A percentile compares a stretch with the other conserved stretches of the same genome.
Conservation (phyloP, 2,329 filamentous ascomycete genomes). For the Myriosclerotinia duriaeana region DNA sequence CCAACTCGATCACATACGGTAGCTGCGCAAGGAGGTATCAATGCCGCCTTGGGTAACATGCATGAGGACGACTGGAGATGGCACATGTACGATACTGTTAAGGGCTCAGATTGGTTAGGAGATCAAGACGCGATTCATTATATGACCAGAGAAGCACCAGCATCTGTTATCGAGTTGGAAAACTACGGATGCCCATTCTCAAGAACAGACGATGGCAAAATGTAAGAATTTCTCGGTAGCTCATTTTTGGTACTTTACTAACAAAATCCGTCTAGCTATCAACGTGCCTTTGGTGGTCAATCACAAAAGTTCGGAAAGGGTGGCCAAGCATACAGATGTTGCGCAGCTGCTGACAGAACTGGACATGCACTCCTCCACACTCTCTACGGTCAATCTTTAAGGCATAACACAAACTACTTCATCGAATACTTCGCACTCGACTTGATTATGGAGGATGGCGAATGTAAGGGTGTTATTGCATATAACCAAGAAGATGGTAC, state of each 20-base stretch:
- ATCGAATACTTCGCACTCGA: slow-evolving; percentile 52
- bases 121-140: slow-evolving; percentile 98
- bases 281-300: slow-evolving; percentile 50
- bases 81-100: slow-evolving; percentile 99
- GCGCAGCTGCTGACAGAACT: slow-evolving; percentile 44
- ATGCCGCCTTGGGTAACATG: slow-evolving; percentile 64
- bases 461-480: slow-evolving; percentile 47
- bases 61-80: slow-evolving; percentile 98
- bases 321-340: slow-evolving; percentile 47
- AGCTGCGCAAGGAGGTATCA: slow-evolving; percentile 66
- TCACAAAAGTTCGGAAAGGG: slow-evolving; percentile 49
- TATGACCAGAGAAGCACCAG: slow-evolving; percentile 93
- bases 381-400: slow-evolving; percentile 50
- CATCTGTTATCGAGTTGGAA: slow-evolving; percentile 90
- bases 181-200: slow-evolving; percentile 98
- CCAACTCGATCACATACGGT: slow-evolving; percentile 64
- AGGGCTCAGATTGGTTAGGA: slow-evolving; percentile 95
- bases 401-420: slow-evolving; percentile 50
- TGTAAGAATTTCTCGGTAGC: slow-evolving; percentile 53
- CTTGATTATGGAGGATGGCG: slow-evolving; percentile 49
- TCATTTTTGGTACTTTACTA: slow-evolving; percentile 24
- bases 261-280: slow-evolving; percentile 48
- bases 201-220: slow-evolving; percentile 92
- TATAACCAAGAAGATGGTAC: slow-evolving; percentile 47
- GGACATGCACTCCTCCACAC: slow-evolving; percentile 53